Conservation (phyloP, 2,329 filamentous ascomycete species). For the Diplodia sapinea region DNA sequence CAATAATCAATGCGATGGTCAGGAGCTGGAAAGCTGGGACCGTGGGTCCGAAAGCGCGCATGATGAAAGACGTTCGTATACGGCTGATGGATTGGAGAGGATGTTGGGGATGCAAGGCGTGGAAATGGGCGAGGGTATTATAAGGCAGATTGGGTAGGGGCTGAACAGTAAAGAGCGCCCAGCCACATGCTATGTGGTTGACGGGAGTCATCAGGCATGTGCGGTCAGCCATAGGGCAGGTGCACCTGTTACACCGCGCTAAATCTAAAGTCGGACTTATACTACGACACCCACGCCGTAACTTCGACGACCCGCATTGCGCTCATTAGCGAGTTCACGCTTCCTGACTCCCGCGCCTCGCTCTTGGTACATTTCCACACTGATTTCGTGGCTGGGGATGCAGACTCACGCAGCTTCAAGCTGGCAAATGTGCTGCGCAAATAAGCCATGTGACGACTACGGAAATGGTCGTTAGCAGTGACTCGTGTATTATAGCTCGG, state of each 20-base stretch:
- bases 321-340: not conserved
- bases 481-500: not conserved
- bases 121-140: not conserved
- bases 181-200: not conserved
- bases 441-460: not conserved
- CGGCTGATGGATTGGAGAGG: not conserved
- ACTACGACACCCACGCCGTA: not conserved
- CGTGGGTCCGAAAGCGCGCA: not conserved
- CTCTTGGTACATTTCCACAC: not conserved
- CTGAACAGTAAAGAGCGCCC: not conserved
- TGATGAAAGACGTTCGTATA: not conserved
- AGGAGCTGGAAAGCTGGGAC: not conserved
- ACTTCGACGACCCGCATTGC: no score
- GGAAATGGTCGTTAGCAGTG: not conserved
- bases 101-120: not conserved
- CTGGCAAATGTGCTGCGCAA: not conserved
- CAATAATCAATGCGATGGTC: not conserved
- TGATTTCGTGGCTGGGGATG: not conserved
- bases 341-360: not conserved
- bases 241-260: not conserved
- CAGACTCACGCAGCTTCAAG: not conserved
- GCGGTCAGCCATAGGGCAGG: not conserved
- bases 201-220: not conserved
- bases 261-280: not conserved
- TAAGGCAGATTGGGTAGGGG: not conserved